Percentiles rank a stretch among this genome's conserved stretches.
Conservation (phyloP, 305 asterid genomes). For the Solanum hybrid region DNA sequence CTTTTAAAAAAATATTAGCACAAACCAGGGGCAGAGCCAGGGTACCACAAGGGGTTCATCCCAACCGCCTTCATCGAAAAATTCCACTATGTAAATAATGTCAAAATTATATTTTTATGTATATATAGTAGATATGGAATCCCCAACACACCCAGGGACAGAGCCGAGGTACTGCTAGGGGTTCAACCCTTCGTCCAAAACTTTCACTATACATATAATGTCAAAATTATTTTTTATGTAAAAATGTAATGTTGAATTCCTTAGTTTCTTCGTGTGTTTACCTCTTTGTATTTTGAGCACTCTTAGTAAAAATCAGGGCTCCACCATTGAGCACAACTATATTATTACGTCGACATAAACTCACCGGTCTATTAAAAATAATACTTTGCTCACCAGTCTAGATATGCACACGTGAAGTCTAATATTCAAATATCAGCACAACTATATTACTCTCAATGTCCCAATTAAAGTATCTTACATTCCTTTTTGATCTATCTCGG, state of each 20-base stretch:
- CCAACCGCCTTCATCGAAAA: background rate
- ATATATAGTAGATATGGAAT: background rate
- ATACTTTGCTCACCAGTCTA: constrained; percentile 39
- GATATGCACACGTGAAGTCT: background rate
- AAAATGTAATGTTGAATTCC: background rate
- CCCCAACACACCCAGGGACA: background rate
- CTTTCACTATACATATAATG: background rate
- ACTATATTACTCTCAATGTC: background rate
- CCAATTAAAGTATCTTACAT: background rate
- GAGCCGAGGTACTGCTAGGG: background rate
- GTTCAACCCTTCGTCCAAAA: background rate
- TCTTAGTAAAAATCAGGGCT: background rate
- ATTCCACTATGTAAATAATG: background rate
- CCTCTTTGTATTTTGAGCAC: background rate
- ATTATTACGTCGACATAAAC: background rate
- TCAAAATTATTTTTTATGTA: background rate
- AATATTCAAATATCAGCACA: background rate
- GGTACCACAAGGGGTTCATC: background rate
- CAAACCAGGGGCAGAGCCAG: background rate
- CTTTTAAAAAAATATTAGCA: background rate
- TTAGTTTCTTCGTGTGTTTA: background rate
- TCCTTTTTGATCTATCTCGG: background rate
- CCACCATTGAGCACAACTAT: background rate
- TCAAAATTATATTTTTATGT: background rate
- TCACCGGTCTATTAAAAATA: constrained; percentile 62